Evolutionary conservation across 441 rosid genomes (phyloP).

Genomic region (Croton laevigatus): DNA sequence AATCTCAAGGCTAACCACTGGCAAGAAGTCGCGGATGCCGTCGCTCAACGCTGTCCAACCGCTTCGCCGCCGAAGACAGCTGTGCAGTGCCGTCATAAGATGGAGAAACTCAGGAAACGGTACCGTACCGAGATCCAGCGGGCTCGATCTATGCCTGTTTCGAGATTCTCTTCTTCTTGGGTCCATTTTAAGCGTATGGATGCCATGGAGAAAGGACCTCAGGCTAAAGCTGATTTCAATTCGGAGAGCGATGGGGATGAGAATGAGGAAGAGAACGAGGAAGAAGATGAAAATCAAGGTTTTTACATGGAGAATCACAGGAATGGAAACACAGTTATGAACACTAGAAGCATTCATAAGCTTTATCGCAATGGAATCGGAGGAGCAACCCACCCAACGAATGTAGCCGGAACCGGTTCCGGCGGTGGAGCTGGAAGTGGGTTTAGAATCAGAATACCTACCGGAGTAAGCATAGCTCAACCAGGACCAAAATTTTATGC

Average conservation of each 20-base stretch:
- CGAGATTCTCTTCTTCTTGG: conserved; percentile 84
- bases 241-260: conserved; percentile 44
- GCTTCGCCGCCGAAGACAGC: conserved; percentile 72
- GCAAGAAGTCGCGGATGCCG: conserved; percentile 87
- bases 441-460: conserved; percentile 71
- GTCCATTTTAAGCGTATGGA: conserved; percentile 87
- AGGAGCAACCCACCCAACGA: not conserved
- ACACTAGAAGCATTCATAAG: conserved; percentile 49
- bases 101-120: conserved; percentile 94
- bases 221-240: conserved; percentile 29
- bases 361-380: conserved; percentile 55
- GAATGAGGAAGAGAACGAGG: conserved; percentile 46
- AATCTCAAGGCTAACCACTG: conserved; percentile 90
- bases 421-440: conserved; percentile 40
- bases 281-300: conserved; percentile 41
- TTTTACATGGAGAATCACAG: conserved; percentile 36
- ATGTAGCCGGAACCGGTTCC: conserved; percentile 18
- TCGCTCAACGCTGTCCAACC: conserved; percentile 52
- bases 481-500: conserved; percentile 53
- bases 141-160: conserved; percentile 76
- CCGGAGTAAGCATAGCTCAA: conserved; percentile 72
- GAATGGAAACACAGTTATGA: conserved; percentile 30
- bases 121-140: conserved; percentile 92
- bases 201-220: conserved; percentile 79
- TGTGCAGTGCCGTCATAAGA: conserved; percentile 97